Conservation (phyloP, 208 protist genomes). For the Naegleria fowleri region DNA sequence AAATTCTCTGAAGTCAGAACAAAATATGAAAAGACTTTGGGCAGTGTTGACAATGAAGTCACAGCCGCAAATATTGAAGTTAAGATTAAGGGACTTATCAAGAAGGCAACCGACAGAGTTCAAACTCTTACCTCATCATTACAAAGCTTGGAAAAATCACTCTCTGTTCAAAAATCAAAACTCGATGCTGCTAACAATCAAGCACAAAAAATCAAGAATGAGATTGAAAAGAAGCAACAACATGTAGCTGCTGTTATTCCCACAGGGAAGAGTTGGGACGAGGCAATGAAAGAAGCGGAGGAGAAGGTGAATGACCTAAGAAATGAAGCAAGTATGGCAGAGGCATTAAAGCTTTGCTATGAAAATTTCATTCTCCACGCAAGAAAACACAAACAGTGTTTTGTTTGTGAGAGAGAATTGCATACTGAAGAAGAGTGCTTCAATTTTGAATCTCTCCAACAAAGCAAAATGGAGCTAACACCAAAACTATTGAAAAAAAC, state of each 20-base stretch:
- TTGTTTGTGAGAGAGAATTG: not conserved
- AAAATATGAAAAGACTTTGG: not conserved
- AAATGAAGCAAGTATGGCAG: not conserved
- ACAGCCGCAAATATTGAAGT: not conserved
- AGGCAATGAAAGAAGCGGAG: not conserved
- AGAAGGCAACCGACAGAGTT: not conserved
- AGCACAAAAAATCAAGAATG: not conserved
- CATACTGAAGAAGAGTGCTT: not conserved
- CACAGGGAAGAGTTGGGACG: not conserved
- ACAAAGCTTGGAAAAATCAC: not conserved
- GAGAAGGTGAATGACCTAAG: not conserved
- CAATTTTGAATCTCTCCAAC: not conserved
- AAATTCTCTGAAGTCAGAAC: not conserved
- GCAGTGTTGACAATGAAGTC: not conserved
- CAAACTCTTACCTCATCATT: not conserved
- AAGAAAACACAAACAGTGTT: not conserved
- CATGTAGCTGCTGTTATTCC: not conserved
- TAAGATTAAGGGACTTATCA: not conserved
- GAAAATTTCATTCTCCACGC: conserved; percentile 19
- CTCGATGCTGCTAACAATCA: not conserved
- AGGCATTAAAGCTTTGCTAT: conserved; percentile 18
- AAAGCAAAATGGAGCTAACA: not conserved
- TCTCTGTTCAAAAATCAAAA: not conserved
- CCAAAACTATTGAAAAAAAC: not conserved
- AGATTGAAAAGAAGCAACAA: not conserved